Conservation (phyloP, 2,329 filamentous ascomycete species). For the Bertia moriformis region DNA sequence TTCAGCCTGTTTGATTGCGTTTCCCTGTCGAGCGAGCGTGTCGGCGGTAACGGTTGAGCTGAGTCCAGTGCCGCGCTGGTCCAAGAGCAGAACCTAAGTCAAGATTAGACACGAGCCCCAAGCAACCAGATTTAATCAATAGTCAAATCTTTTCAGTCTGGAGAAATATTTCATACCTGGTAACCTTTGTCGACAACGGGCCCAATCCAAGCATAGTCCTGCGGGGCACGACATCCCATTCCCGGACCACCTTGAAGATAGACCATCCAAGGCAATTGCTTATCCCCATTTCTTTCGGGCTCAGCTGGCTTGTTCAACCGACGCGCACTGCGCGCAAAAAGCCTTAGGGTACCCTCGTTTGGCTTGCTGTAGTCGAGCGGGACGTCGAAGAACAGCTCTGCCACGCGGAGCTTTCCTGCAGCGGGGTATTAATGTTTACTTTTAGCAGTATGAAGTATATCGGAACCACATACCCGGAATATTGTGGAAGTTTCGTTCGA, state of each 20-base stretch:
- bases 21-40: slow-evolving; percentile 39
- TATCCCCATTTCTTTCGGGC: not conserved
- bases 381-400: not conserved
- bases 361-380: slow-evolving; percentile 1
- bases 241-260: slow-evolving; percentile 61
- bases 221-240: slow-evolving; percentile 42
- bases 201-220: slow-evolving; percentile 26
- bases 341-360: not conserved
- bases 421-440: no score
- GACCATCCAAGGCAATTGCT: slow-evolving; percentile 14
- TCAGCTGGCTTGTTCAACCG: not conserved
- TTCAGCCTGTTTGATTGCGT: slow-evolving; percentile 38
- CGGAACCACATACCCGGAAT: not conserved
- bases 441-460: no score
- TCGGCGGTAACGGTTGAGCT: slow-evolving; percentile 46
- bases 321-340: not conserved
- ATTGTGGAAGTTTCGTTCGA: not conserved
- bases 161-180: slow-evolving; percentile 9
- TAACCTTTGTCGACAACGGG: slow-evolving; percentile 44
- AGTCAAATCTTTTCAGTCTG: no score
- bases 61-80: slow-evolving; percentile 60
- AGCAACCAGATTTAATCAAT: not conserved
- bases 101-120: not conserved
- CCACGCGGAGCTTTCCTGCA: slow-evolving; percentile 1
- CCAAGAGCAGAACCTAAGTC: slow-evolving; percentile 43